phyloP scores from a whole-genome alignment of 2,329 filamentous ascomycete species.

The Aspergillus sp. region DNA sequence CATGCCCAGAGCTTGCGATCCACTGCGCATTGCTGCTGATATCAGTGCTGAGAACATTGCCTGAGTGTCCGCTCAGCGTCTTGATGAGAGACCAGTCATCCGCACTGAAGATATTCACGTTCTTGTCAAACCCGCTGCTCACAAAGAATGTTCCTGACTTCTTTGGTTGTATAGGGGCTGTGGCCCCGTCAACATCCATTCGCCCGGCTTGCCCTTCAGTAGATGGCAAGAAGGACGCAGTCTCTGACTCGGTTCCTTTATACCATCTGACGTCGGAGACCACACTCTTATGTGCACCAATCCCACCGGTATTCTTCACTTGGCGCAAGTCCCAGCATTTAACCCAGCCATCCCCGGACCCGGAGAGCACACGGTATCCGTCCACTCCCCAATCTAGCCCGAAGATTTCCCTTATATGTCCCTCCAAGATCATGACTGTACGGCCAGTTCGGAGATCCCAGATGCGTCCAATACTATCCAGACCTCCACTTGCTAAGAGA shows the following conservation, averaged over 20 bases:
- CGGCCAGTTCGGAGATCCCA: conserved; percentile 93
- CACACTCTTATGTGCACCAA: conserved; percentile 87
- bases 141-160: conserved; percentile 91
- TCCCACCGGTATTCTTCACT: conserved; percentile 76
- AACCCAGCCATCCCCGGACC: conserved; percentile 90
- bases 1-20: conserved; percentile 93
- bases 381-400: conserved; percentile 90
- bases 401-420: conserved; percentile 90
- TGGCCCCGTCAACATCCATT: conserved; percentile 35
- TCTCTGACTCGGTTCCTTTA: conserved; percentile 74
- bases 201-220: conserved; percentile 65
- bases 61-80: conserved; percentile 84
- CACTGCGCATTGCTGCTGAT: conserved; percentile 81
- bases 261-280: conserved; percentile 94
- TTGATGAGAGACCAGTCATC: conserved; percentile 94
- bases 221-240: conserved; percentile 61
- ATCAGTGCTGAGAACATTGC: conserved; percentile 88
- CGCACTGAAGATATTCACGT: conserved; percentile 91
- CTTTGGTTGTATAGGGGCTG: conserved; percentile 61
- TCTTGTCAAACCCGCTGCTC: conserved; percentile 87
- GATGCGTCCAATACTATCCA: conserved; percentile 91
- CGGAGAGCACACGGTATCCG: conserved; percentile 87
- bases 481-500: conserved; percentile 82
- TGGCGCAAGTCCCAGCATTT: conserved; percentile 98
- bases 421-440: conserved; percentile 93